Evolutionary conservation across 257 asterid species (phyloP).

Genomic region (Forsythia suspensa): DNA sequence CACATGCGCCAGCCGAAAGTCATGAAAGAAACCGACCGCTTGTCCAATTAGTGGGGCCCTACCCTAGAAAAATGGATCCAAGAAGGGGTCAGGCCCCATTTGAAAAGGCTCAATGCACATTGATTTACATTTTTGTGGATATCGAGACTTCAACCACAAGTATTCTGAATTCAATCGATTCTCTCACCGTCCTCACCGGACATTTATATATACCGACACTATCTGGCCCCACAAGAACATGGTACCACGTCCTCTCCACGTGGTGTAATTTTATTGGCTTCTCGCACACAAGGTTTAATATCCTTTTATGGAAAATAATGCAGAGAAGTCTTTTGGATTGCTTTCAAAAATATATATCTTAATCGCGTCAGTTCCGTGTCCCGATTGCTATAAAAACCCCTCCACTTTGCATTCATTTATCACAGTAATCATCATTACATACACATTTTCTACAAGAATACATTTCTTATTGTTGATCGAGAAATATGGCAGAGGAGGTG

Average conservation of each 20-base stretch:
- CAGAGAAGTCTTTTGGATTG: background rate
- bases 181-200: conserved; percentile 22
- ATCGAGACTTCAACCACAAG: conserved; percentile 27
- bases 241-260: conserved; percentile 30
- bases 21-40: conserved; percentile 44
- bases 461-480: background rate
- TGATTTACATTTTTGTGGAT: background rate
- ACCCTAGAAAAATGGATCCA: conserved; percentile 7
- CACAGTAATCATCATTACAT: background rate
- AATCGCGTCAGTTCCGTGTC: background rate
- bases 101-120: conserved; percentile 15
- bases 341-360: background rate
- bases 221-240: conserved; percentile 30
- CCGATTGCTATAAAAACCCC: background rate
- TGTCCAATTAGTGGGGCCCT: conserved; percentile 31
- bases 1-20: conserved; percentile 11
- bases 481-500: conserved; percentile 56
- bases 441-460: background rate
- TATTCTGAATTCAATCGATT: background rate
- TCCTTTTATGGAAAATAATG: background rate
- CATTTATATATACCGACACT: conserved; percentile 49
- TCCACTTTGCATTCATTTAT: background rate
- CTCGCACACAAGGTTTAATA: background rate
- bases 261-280: conserved; percentile 12
- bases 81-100: conserved; percentile 12